Conservation (phyloP, 345 rosid species). For the Aquilaria sinensis region DNA sequence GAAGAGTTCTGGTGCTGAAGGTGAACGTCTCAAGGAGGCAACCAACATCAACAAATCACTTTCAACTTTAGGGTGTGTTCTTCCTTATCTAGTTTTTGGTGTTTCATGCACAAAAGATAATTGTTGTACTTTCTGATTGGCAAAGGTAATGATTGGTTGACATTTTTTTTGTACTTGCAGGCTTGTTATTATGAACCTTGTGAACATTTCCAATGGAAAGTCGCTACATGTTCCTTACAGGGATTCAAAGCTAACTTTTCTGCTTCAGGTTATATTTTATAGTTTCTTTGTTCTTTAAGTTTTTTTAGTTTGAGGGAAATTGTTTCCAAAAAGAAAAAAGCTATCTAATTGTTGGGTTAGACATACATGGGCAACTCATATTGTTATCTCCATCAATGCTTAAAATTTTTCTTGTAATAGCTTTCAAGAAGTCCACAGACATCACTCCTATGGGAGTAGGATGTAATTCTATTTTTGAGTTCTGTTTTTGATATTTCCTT, state of each 20-base stretch:
- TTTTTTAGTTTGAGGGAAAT: too few relatives aligned
- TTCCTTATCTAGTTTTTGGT: not conserved
- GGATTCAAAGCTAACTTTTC: slow-evolving; percentile 96
- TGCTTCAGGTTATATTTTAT: slow-evolving; percentile 69
- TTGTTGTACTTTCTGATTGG: not conserved
- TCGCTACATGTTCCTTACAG: slow-evolving; percentile 95
- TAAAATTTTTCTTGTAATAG: too few relatives aligned
- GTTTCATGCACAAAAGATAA: not conserved
- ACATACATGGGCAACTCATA: too few relatives aligned
- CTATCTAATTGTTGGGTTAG: too few relatives aligned
- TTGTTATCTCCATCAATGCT: too few relatives aligned
- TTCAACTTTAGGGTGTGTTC: slow-evolving; percentile 83
- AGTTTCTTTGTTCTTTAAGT: not conserved
- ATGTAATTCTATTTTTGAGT: too few relatives aligned
- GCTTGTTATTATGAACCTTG: slow-evolving; percentile 98
- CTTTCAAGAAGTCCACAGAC: too few relatives aligned
- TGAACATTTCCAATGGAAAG: slow-evolving; percentile 91
- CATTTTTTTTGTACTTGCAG: slow-evolving; percentile 34
- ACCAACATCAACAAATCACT: slow-evolving; percentile 97
- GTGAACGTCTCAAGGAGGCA: slow-evolving; percentile 99
- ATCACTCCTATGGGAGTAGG: too few relatives aligned
- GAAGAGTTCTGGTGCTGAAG: slow-evolving; percentile 99
- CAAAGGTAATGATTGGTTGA: not conserved
- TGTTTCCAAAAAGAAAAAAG: too few relatives aligned
- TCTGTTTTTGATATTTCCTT: too few relatives aligned